Evolutionary conservation across 768 basidiomycete species (phyloP).

Genomic region (button mushroom (Agaricus bisporus)): DNA sequence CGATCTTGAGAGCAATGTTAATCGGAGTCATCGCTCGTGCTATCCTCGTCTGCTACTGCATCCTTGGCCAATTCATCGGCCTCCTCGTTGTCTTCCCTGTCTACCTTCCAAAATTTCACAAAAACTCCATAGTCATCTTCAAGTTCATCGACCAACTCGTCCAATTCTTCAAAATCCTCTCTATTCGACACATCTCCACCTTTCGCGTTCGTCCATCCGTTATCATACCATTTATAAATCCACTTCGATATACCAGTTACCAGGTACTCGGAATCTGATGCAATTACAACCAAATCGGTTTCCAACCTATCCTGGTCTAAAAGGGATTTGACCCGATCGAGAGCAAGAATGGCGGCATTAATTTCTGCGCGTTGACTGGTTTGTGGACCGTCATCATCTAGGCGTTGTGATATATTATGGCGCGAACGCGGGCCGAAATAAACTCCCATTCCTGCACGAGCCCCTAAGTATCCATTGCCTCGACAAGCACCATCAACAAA

Average conservation of each 20-base stretch:
- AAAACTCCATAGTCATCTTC: background rate
- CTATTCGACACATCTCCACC: conserved; percentile 7
- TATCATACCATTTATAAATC: conserved; percentile 8
- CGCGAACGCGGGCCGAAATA: conserved; percentile 3
- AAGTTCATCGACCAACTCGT: conserved; percentile 3
- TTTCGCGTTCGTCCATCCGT: conserved; percentile 8
- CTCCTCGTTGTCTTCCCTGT: background rate
- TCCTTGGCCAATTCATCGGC: background rate
- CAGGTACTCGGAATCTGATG: conserved; percentile 7
- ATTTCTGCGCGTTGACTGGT: conserved; percentile 8
- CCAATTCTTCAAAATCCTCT: conserved; percentile 4
- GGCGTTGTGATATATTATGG: conserved; percentile 1
- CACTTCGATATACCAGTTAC: conserved; percentile 9
- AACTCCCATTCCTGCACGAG: conserved; percentile 10
- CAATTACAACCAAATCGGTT: conserved; percentile 1
- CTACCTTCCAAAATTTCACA: conserved; percentile 5
- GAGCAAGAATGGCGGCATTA: conserved; percentile 4
- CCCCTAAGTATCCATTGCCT: conserved; percentile 8
- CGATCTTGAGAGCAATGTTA: background rate
- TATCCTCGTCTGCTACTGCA: background rate
- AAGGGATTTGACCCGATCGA: background rate
- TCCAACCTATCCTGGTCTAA: background rate
- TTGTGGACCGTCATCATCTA: background rate
- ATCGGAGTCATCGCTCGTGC: background rate
- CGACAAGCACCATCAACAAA: conserved; percentile 11